phyloP scores from a whole-genome alignment of 352 stramenopile species.

The Globisporangium abappressorium region DNA sequence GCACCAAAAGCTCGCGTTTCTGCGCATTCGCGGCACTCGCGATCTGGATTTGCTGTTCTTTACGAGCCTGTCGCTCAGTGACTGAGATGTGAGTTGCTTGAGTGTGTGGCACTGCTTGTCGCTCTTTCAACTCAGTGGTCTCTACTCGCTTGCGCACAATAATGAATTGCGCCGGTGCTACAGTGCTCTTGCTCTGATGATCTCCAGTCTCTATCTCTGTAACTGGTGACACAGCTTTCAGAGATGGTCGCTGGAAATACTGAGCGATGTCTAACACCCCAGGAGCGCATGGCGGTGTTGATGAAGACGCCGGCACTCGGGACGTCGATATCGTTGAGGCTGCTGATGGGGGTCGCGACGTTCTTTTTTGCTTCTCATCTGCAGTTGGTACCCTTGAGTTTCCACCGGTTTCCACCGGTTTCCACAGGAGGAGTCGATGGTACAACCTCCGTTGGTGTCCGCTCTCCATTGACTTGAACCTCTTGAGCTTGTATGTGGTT shows the following conservation, averaged over 20 bases:
- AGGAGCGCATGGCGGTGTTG: not conserved
- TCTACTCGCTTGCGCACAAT: conserved; percentile 12
- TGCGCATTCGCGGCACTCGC: conserved; percentile 14
- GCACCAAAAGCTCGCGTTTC: conserved; percentile 9
- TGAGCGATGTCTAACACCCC: conserved; percentile 1
- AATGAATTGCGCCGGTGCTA: too few relatives aligned
- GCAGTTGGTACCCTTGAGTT: not conserved
- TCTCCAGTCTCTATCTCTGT: not conserved
- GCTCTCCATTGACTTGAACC: not conserved
- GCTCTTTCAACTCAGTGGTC: not conserved
- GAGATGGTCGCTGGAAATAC: not conserved
- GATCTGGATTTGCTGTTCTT: not conserved
- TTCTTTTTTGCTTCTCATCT: not conserved
- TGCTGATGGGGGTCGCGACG: not conserved
- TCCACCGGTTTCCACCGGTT: not conserved
- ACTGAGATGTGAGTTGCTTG: not conserved
- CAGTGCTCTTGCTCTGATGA: not conserved
- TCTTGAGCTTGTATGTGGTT: not conserved
- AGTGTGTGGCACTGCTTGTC: not conserved
- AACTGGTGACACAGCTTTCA: not conserved
- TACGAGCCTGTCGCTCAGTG: not conserved
- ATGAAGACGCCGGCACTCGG: not conserved
- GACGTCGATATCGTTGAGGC: not conserved
- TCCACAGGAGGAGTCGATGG: not conserved
- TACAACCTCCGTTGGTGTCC: not conserved